Conservation (phyloP, 1,284 basidiomycete species). For the Moesziomyces sp. region DNA sequence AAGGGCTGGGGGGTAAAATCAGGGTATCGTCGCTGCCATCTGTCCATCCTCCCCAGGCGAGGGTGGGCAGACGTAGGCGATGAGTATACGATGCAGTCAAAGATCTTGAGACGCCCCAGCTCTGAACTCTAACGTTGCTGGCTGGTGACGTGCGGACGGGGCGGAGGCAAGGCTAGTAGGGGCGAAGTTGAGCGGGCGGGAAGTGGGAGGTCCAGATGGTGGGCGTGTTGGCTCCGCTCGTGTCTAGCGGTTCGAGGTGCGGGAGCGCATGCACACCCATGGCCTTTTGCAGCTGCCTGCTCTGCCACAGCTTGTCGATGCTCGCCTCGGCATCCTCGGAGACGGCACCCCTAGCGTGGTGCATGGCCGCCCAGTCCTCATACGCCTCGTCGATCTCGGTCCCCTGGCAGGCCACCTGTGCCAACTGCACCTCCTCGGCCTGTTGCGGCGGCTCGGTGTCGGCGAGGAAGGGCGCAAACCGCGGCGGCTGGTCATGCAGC, state of each 20-base stretch:
- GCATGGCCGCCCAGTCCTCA: slow-evolving; percentile 48
- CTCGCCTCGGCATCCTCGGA: slow-evolving; percentile 39
- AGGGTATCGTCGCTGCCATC: slow-evolving; percentile 26
- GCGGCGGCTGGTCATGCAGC: slow-evolving; percentile 34
- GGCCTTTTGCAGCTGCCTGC: slow-evolving; percentile 23
- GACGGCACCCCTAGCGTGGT: slow-evolving; percentile 33
- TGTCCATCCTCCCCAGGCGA: background rate
- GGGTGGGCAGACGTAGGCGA: slow-evolving; percentile 2
- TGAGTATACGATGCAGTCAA: slow-evolving; percentile 31
- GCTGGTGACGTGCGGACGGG: background rate
- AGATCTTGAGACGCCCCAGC: too few species aligned
- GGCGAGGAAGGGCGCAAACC: slow-evolving; percentile 27
- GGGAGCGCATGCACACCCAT: slow-evolving; percentile 14
- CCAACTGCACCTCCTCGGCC: background rate
- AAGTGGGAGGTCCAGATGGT: slow-evolving; percentile 42
- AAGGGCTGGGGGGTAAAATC: background rate
- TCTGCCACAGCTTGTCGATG: slow-evolving; percentile 26
- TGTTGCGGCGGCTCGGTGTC: background rate
- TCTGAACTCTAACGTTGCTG: background rate
- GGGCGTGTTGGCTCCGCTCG: slow-evolving; percentile 34
- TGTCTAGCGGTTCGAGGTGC: slow-evolving; percentile 19
- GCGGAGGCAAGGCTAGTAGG: slow-evolving; percentile 13
- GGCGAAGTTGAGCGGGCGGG: slow-evolving; percentile 45
- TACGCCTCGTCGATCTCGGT: slow-evolving; percentile 33
- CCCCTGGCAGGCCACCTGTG: slow-evolving; percentile 1